phyloP scores from a whole-genome alignment of 768 basidiomycete species.

The Suillus bovinus region DNA sequence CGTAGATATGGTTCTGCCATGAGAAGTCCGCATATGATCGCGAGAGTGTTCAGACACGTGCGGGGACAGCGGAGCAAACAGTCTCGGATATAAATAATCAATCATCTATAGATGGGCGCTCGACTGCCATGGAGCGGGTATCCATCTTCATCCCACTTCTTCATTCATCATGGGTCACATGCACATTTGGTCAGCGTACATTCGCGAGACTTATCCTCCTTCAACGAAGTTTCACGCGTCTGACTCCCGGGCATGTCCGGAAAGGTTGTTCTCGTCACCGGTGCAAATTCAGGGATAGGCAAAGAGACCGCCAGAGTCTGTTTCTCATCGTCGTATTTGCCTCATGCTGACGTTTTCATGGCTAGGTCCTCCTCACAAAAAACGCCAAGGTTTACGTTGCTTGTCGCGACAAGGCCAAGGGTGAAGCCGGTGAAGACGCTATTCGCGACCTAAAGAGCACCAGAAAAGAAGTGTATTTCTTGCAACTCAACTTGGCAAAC shows the following conservation, averaged over 20 bases:
- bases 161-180: conserved; percentile 11
- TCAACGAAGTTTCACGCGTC: conserved; percentile 22
- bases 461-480: conserved; percentile 43
- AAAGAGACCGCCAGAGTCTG: conserved; percentile 38
- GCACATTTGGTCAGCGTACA: conserved; percentile 3
- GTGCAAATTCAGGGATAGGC: conserved; percentile 49
- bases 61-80: conserved; percentile 32
- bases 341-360: not conserved
- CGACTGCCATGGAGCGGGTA: not conserved
- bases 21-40: conserved; percentile 29
- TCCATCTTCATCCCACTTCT: no score
- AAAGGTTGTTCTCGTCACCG: conserved; percentile 43
- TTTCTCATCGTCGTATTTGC: not conserved
- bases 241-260: conserved; percentile 35
- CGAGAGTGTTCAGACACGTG: conserved; percentile 37
- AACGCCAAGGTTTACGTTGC: conserved; percentile 56
- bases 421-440: conserved; percentile 31
- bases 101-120: not conserved
- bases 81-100: not conserved
- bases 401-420: conserved; percentile 39
- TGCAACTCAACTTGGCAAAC: conserved; percentile 48
- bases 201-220: conserved; percentile 23
- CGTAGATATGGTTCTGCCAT: not conserved
- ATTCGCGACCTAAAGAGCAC: conserved; percentile 42
- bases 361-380: conserved; percentile 41